Conservation (phyloP, 2,329 filamentous ascomycete genomes). For the Fusarium algeriense region DNA sequence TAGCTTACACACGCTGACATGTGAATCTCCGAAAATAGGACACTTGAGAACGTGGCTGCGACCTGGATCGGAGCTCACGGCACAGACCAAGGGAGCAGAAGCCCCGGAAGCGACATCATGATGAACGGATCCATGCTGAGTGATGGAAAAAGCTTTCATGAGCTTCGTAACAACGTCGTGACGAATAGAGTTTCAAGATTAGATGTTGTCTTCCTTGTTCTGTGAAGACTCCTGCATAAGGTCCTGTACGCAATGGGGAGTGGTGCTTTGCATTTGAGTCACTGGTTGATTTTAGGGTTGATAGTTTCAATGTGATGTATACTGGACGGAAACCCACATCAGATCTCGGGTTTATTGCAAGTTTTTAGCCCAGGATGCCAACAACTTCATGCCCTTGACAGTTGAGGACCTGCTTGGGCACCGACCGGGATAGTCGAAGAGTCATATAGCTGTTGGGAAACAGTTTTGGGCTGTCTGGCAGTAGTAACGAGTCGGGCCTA, state of each 20-base stretch:
- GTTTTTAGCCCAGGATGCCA: constrained; percentile 24
- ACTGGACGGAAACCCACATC: constrained; percentile 26
- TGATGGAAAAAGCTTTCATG: constrained; percentile 20
- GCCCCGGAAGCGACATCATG: constrained; percentile 37
- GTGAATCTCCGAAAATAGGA: constrained; percentile 60
- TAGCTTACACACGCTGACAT: constrained; percentile 32
- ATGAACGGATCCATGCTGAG: constrained; percentile 25
- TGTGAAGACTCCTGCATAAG: constrained; percentile 7
- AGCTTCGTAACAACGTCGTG: constrained; percentile 17
- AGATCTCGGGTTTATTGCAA: constrained; percentile 14
- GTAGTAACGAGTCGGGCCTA: constrained; percentile 37
- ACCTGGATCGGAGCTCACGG: constrained; percentile 57
- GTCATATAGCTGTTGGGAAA: constrained; percentile 37
- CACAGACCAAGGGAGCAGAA: constrained; percentile 40
- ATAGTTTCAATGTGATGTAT: constrained; percentile 22
- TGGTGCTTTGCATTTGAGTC: constrained; percentile 31
- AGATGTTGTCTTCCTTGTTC: constrained; percentile 5
- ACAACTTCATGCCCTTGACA: constrained; percentile 15
- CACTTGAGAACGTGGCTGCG: constrained; percentile 82
- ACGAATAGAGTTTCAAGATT: constrained; percentile 33
- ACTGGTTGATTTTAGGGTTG: constrained; percentile 31
- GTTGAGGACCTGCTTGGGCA: constrained; percentile 25
- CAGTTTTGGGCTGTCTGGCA: constrained; percentile 25
- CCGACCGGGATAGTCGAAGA: constrained; percentile 30
- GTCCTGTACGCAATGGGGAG: constrained; percentile 21